Evolutionary conservation across 2,329 filamentous ascomycete species (phyloP).

Genomic region (Lasiodiplodia sp.): DNA sequence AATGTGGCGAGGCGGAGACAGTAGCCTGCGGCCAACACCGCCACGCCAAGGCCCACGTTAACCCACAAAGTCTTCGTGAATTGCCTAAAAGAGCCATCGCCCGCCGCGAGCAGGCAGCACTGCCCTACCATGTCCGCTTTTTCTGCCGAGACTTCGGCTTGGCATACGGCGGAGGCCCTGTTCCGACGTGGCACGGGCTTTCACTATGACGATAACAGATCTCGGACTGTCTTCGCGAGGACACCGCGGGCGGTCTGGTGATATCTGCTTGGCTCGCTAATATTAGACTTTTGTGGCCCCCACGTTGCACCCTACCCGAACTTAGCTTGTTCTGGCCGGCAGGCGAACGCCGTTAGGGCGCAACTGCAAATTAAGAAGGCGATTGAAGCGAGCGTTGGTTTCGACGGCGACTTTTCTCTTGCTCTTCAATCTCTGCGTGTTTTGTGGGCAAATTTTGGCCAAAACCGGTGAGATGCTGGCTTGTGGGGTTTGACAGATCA

Average conservation of each 20-base stretch:
- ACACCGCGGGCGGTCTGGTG: not conserved
- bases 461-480: no score
- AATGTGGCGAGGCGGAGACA: not conserved
- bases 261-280: not conserved
- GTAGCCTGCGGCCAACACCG: not conserved
- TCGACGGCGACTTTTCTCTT: no score
- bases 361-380: no score
- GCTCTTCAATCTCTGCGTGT: no score
- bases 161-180: not conserved
- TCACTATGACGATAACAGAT: not conserved
- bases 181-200: not conserved
- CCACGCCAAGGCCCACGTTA: not conserved
- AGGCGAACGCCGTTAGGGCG: not conserved
- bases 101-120: not conserved
- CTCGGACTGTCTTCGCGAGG: not conserved
- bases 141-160: not conserved
- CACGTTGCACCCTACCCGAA: not conserved
- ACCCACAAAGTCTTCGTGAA: not conserved
- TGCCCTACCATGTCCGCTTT: not conserved
- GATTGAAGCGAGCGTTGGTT: no score
- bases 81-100: not conserved
- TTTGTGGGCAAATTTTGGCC: no score
- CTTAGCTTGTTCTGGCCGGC: not conserved
- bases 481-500: no score
- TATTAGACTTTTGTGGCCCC: not conserved